These are phyloP conservation scores for Lolium perenne DNA, from an alignment of 176 grass and related monocot genomes.

Conservation along the genomic window DNA sequence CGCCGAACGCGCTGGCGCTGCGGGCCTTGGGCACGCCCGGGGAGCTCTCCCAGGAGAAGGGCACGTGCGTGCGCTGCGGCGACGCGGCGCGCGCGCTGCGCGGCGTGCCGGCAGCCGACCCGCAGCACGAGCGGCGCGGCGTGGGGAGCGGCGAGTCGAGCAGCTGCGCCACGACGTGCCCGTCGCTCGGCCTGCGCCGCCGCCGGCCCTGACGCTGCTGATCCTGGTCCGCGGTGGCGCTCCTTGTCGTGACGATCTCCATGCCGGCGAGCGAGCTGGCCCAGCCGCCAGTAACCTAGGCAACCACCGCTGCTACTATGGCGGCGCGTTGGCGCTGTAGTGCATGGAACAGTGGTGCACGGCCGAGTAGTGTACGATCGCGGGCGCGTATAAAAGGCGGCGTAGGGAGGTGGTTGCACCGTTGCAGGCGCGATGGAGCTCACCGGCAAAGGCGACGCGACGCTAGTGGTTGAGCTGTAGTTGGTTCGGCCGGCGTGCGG, in stretches of 20 bases:
- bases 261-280: slow-evolving; percentile 4
- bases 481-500: slow-evolving; percentile 13
- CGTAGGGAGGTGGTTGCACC: slow-evolving; percentile 39
- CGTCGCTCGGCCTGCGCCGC: slow-evolving; percentile 40
- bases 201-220: background rate
- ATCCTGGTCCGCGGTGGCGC: slow-evolving; percentile 30
- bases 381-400: slow-evolving; percentile 51
- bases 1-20: background rate
- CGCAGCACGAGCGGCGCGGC: slow-evolving; percentile 74
- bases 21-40: slow-evolving; percentile 70
- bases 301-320: background rate
- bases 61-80: slow-evolving; percentile 64
- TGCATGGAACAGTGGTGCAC: slow-evolving; percentile 11
- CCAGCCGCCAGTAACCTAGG: background rate
- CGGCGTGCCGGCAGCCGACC: slow-evolving; percentile 32
- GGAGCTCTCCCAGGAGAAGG: slow-evolving; percentile 91
- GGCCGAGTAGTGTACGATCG: background rate
- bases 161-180: slow-evolving; percentile 51
- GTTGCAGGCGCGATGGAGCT: slow-evolving; percentile 19
- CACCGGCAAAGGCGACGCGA: slow-evolving; percentile 37
- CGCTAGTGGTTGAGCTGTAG: slow-evolving; percentile 34
- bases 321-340: background rate
- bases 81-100: slow-evolving; percentile 40
- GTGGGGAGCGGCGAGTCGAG: slow-evolving; percentile 44
- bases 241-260: background rate